A percentile compares a stretch with the other conserved stretches of the same genome.
phyloP scores from a whole-genome alignment of 2,329 filamentous ascomycete genomes.

The Neonectria neomacrospora region DNA sequence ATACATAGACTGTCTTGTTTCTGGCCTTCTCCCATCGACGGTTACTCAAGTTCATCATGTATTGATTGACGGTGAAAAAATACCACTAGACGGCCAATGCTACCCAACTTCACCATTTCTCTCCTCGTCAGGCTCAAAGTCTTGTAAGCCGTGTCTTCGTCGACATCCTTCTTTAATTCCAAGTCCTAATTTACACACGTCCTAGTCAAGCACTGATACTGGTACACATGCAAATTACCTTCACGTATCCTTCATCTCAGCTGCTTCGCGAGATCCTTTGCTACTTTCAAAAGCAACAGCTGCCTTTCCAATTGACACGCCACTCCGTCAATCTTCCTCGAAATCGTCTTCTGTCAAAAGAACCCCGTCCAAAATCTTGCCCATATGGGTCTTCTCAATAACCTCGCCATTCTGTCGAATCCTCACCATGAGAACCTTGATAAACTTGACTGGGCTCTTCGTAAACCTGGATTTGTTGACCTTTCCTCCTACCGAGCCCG shows the following conservation, averaged over 20 bases:
- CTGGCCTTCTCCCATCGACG: too few species aligned
- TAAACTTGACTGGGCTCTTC: constrained; percentile 51
- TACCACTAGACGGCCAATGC: too few species aligned
- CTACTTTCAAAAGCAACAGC: neutral
- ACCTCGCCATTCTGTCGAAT: constrained; percentile 51
- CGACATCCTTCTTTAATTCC: neutral
- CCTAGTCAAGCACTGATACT: neutral
- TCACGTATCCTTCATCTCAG: neutral
- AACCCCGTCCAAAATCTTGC: constrained; percentile 50
- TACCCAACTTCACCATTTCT: too few species aligned
- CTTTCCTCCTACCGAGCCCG: neutral
- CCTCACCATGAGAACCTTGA: constrained; percentile 50
- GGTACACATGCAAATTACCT: neutral
- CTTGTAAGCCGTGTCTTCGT: neutral
- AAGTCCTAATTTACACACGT: neutral
- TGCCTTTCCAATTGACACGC: neutral
- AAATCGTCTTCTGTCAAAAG: constrained; percentile 40
- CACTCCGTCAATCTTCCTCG: neutral
- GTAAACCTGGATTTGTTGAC: constrained; percentile 41
- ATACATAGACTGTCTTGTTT: too few species aligned
- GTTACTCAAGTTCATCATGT: too few species aligned
- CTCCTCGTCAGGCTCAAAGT: neutral
- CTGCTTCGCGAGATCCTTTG: neutral
- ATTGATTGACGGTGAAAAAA: too few species aligned
- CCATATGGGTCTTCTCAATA: constrained; percentile 57